Conservation (phyloP, 2,329 filamentous ascomycete genomes). For the Trichoderma asperellum region DNA sequence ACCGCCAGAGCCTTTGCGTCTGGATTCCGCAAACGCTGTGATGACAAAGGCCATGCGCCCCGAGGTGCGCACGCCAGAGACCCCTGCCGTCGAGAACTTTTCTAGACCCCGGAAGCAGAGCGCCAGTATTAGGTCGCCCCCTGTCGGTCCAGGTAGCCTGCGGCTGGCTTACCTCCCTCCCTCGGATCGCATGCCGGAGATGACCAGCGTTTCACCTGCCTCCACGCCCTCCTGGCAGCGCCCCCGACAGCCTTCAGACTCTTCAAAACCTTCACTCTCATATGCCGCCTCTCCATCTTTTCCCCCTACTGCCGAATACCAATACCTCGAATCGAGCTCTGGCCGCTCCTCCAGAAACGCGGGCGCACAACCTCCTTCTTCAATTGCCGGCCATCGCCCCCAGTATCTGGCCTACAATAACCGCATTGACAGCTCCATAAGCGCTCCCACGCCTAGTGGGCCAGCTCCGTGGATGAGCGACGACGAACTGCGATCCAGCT, state of each 20-base stretch:
- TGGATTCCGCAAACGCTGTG: conserved; percentile 32
- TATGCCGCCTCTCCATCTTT: conserved; percentile 51
- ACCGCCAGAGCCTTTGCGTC: conserved; percentile 36
- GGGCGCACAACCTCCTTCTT: conserved; percentile 35
- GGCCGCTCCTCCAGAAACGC: conserved; percentile 39
- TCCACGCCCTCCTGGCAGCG: conserved; percentile 47
- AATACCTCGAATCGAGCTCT: conserved; percentile 44
- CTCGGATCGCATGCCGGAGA: conserved; percentile 40
- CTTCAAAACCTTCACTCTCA: conserved; percentile 53
- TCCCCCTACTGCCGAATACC: conserved; percentile 47
- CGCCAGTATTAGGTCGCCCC: conserved; percentile 53
- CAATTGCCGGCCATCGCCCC: conserved; percentile 37
- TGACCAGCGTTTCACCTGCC: conserved; percentile 37
- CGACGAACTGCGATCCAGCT: conserved; percentile 60
- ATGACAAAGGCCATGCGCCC: conserved; percentile 40
- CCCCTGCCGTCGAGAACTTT: conserved; percentile 57
- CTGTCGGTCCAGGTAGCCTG: conserved; percentile 41
- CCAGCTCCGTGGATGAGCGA: conserved; percentile 53
- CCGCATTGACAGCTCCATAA: conserved; percentile 45
- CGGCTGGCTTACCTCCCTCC: conserved; percentile 37
- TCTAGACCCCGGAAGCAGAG: conserved; percentile 58
- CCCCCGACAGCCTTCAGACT: conserved; percentile 51
- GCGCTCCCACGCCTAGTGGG: conserved; percentile 41
- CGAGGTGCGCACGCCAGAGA: conserved; percentile 44
- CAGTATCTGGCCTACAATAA: conserved; percentile 33